Evolutionary conservation across 2,329 filamentous ascomycete species (phyloP).

Genomic region (Colletotrichum sublineola): DNA sequence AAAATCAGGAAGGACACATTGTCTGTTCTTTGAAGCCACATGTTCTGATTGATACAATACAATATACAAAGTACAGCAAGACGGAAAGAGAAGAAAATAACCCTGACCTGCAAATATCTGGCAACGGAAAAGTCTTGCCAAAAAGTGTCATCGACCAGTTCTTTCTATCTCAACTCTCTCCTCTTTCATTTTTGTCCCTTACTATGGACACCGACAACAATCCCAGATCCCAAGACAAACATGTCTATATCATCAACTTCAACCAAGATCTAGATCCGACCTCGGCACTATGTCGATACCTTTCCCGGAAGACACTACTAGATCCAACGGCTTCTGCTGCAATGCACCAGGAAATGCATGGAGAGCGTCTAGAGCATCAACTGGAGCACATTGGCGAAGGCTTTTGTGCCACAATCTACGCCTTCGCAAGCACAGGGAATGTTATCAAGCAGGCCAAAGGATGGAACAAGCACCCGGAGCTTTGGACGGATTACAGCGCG

Average conservation of each 20-base stretch:
- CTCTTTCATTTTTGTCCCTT: not conserved
- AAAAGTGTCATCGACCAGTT: not conserved
- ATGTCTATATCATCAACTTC: not conserved
- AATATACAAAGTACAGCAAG: too few species aligned
- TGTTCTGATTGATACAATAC: too few species aligned
- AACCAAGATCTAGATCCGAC: not conserved
- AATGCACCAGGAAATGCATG: not conserved
- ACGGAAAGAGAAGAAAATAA: too few species aligned
- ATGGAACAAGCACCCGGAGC: not conserved
- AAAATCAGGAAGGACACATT: too few species aligned
- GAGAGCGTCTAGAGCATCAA: not conserved
- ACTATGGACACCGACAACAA: not conserved
- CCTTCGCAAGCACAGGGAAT: not conserved
- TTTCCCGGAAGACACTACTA: not conserved
- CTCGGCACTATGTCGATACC: not conserved
- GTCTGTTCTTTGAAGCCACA: too few species aligned
- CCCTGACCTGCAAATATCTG: too few species aligned
- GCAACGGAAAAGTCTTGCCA: too few species aligned
- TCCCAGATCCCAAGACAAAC: not conserved
- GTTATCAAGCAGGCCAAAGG: constrained; percentile 18
- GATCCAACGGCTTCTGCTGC: not conserved
- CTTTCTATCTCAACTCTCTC: not conserved
- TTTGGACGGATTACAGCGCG: not conserved
- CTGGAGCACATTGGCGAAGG: constrained; percentile 12
- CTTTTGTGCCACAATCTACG: not conserved